Base-by-base conservation (phyloP, 2,329 filamentous ascomycete species). In the Diplodia intermedia region DNA sequence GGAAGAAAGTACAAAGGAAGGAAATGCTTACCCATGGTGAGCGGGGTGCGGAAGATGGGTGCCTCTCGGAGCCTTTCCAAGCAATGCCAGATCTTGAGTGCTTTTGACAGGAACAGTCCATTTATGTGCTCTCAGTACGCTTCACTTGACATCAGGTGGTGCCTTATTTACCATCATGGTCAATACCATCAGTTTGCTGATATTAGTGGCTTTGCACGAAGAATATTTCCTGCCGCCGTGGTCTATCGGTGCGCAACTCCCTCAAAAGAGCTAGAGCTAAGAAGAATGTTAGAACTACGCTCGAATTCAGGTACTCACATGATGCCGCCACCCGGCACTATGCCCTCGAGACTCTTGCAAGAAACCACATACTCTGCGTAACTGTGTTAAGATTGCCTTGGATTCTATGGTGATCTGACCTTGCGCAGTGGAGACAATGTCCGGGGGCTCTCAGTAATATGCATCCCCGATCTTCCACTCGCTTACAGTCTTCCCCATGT, bases 1-100 rank as follows among this genome's bases (percentile, higher is more conserved):
- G 62, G 20, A 14, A 47, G 6, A 18, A 40, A 26, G 29, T 12
- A 49, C 20, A 20, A 15, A 1, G 29, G 18, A 1, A 38, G 18
- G 26, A 26, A 11, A 36, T 6, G 53, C 31, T 15, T 14, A 9
- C 31, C n/a, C 65, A 67, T 67, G 20, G n/a, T 67, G 43, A 31
- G 60, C 23, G n/a, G 18, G 7, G 18, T n/a, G 40, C 5, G 23
- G 36, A 49, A 15, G 50, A 47, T 55, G n/a, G 5, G 15, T 43
- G 8, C 7, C 40, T 43, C 15, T 43, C 23, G 18, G 29, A 18
- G 1, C 15, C 23, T 9, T 15, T 60, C 11, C 12, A 47, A 53
- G 8, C 31, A 33, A 33, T 33, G 31, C 31, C 8, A 9, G 31
- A 33, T 33, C 31, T 33, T 33, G 31, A 33, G 4, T 33, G 6